phyloP scores from a whole-genome alignment of 441 rosid species.

The Sinapis alba region DNA sequence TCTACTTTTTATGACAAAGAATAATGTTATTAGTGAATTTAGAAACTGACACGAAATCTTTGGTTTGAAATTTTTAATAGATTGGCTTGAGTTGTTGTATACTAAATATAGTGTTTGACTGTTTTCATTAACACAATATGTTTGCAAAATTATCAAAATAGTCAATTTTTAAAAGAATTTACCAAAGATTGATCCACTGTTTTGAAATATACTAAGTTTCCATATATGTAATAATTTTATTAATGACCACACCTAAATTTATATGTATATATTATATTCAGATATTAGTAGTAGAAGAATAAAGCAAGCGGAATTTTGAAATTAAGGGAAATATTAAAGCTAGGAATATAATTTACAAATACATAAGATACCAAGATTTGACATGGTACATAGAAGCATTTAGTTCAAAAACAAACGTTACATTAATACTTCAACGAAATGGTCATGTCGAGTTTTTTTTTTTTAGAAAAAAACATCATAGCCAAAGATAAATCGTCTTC shows the following conservation, averaged over 20 bases:
- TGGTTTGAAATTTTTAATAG: not conserved
- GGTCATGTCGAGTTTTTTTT: not conserved
- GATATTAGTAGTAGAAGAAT: not conserved
- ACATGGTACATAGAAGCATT: not conserved
- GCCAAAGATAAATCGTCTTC: constrained; percentile 42
- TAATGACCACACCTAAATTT: not conserved
- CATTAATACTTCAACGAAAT: not conserved
- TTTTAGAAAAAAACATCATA: constrained; percentile 22
- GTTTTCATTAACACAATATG: not conserved
- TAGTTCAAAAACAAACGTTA: constrained; percentile 5
- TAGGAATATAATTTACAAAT: not conserved
- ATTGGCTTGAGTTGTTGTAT: not conserved
- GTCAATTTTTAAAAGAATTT: not conserved
- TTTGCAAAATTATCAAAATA: not conserved
- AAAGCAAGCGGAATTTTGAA: no score
- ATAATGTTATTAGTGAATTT: not conserved
- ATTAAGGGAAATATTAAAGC: not conserved
- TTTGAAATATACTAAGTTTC: constrained; percentile 2
- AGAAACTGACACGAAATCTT: not conserved
- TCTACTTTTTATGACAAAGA: not conserved
- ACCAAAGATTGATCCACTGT: not conserved
- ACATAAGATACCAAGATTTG: not conserved
- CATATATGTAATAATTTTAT: not conserved
- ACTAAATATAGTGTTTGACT: not conserved
- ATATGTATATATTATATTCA: not conserved